Base-by-base conservation (phyloP, 352 stramenopile genomes). In the Thraustochytrium striatum region DNA sequence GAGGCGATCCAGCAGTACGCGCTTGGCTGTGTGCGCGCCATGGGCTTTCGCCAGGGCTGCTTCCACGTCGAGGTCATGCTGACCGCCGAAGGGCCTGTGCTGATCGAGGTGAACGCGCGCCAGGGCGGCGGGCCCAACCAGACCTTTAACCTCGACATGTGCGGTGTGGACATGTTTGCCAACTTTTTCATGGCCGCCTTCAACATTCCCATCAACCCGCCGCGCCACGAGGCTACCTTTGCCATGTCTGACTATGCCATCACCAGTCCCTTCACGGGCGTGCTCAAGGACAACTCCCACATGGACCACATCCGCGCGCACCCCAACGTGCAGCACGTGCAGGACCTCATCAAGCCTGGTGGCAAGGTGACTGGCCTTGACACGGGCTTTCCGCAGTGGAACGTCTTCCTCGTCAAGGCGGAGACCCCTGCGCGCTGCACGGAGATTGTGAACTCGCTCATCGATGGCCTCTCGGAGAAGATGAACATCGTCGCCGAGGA, bases 41-140 rank as follows among this genome's bases (percentile, higher is more conserved):
- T 72, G 44, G 72, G 72, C 25, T 81, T 81, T 44, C 33, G 50
- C 30, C 25, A 38, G 25, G 72, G 72, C 38, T 44, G 43, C 44
- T 81, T 81, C 33, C 72, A 81, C 61, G 72, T 81, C 43, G 72
- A 81, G 72, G 53, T 21, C 61, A 81, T 78, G n/a, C 39, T 69
- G 33, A 81, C 72, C 2, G 43, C 30, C 28, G 39, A 72, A 21
- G 72, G 72, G 11, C 59, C 72, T 21, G 44, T 44, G 3, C 38
- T 81, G 13, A 81, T 81, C 30, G 72, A 81, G 53, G 57, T 70
- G 38, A 81, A 81, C 39, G 72, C 72, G 5, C 72, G 72, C 72
- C 43, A 69, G 39, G 72, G 72, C 61, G 72, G 72, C 28, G 72
- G 72, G n/a, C 68, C 21, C 44, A 38, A 55, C 50, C 65, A 75